These are phyloP conservation scores for Pleodorina starrii DNA, from an alignment of 139 green algal genomes.

Conservation along the genomic window DNA sequence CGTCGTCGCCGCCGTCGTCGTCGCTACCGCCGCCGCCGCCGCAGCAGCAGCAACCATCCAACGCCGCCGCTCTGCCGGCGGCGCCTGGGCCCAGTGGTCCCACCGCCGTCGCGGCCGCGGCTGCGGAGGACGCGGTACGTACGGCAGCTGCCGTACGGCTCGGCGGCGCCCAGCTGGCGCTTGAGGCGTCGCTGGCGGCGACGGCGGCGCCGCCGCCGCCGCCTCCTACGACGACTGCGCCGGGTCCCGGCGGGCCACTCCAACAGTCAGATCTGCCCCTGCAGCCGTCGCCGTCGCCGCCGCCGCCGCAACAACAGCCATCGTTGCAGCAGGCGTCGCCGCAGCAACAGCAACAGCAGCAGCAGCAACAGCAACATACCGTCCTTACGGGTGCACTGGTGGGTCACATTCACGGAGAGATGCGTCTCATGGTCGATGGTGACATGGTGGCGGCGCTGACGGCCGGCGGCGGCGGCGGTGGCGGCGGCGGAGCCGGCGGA, in stretches of 20 bases:
- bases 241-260: background rate
- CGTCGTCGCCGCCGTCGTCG: background rate
- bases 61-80: background rate
- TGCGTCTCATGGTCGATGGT: constrained; percentile 11
- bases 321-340: background rate
- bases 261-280: background rate
- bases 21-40: background rate
- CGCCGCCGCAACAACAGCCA: background rate
- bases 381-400: background rate
- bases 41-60: background rate
- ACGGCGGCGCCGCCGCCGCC: background rate
- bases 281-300: background rate
- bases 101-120: background rate
- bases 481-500: background rate
- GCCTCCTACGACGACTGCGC: background rate
- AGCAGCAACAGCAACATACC: background rate
- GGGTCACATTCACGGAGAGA: constrained; percentile 18
- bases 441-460: background rate
- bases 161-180: background rate
- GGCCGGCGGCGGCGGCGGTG: background rate
- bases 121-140: background rate
- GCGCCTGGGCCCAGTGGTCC: background rate
- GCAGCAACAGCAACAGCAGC: background rate
- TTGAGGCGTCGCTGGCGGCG: background rate
- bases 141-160: background rate